Conservation (phyloP, 495 filamentous ascomycete genomes). For the Saxophila tyrrhenica region DNA sequence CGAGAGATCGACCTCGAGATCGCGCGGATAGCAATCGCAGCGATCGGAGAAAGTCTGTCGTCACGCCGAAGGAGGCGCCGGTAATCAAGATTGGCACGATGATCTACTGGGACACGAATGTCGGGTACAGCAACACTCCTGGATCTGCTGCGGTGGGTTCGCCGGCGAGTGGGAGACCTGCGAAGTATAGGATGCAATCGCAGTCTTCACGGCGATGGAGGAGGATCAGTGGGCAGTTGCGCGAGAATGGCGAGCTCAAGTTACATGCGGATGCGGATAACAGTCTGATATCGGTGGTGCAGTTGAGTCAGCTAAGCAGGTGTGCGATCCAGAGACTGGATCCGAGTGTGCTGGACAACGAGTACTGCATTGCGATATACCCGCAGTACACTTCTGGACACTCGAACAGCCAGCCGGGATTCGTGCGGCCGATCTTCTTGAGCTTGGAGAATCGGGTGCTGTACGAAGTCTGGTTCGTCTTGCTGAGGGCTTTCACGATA, state of each 20-base stretch:
- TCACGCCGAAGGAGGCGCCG: constrained; percentile 56
- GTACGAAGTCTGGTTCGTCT: constrained; percentile 94
- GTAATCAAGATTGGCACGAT: constrained; percentile 98
- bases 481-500: constrained; percentile 83
- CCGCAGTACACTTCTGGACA: constrained; percentile 64
- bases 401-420: constrained; percentile 41
- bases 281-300: constrained; percentile 65
- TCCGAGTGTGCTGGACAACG: constrained; percentile 83
- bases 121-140: constrained; percentile 34
- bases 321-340: constrained; percentile 84
- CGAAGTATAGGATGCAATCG: constrained; percentile 46
- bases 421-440: constrained; percentile 68
- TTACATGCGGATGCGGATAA: constrained; percentile 75
- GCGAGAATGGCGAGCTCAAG: constrained; percentile 92
- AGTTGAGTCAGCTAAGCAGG: constrained; percentile 78
- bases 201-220: constrained; percentile 58
- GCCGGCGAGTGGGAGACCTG: constrained; percentile 17
- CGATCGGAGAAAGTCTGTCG: constrained; percentile 48
- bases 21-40: constrained; percentile 14
- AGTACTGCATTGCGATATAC: constrained; percentile 89
- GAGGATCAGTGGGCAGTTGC: constrained; percentile 79
- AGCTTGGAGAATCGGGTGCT: constrained; percentile 75
- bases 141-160: background rate
- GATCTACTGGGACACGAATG: constrained; percentile 71
- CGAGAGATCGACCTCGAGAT: constrained; percentile 1